Percentiles rank a stretch among this genome's conserved stretches.
Evolutionary conservation across 176 grass and related monocot genomes (phyloP).

Genomic region (Dactylis glomerata): DNA sequence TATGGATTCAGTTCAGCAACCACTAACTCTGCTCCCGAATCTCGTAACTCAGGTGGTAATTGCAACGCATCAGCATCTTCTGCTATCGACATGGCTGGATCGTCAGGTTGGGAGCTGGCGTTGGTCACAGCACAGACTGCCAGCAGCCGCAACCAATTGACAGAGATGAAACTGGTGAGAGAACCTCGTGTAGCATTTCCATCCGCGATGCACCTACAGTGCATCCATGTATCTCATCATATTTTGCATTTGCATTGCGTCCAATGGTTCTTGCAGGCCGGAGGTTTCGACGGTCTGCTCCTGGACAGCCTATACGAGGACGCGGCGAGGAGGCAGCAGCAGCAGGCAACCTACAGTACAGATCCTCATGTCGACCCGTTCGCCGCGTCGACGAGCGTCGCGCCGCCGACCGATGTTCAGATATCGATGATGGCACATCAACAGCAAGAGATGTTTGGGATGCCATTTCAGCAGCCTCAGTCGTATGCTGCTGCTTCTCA

Average conservation of each 20-base stretch:
- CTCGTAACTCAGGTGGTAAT: not conserved
- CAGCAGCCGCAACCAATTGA: conserved; percentile 20
- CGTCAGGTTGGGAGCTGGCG: conserved; percentile 78
- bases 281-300: conserved; percentile 69
- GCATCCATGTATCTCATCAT: not conserved
- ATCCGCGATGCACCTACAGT: not conserved
- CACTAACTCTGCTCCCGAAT: not conserved
- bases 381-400: conserved; percentile 45
- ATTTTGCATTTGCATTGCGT: not conserved
- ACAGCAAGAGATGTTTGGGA: conserved; percentile 46
- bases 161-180: conserved; percentile 60
- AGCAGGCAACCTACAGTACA: not conserved
- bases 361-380: conserved; percentile 47
- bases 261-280: conserved; percentile 38
- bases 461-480: conserved; percentile 7
- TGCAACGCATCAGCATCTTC: not conserved
- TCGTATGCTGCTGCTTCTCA: not conserved
- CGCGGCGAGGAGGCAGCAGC: conserved; percentile 39
- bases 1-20: not conserved
- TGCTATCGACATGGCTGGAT: conserved; percentile 14
- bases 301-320: conserved; percentile 78
- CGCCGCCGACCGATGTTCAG: conserved; percentile 58
- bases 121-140: conserved; percentile 47
- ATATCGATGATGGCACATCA: conserved; percentile 61
- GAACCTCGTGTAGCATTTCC: not conserved